Base-by-base conservation (phyloP, 441 rosid species). In the Viola pubescens region DNA sequence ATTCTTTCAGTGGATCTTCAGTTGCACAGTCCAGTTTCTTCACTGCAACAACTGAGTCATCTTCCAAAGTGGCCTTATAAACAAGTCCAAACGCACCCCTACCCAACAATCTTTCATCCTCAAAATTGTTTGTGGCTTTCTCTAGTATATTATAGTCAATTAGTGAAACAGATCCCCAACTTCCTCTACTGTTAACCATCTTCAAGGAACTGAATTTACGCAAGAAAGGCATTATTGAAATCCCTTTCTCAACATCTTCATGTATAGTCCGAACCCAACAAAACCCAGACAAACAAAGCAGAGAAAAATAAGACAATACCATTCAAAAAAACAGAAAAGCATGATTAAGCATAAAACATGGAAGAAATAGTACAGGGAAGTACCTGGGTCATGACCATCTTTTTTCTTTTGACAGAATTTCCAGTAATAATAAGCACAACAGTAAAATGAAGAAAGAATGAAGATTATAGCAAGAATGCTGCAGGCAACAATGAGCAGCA, bases 71-170 rank as follows among this genome's bases (percentile, higher is more conserved):
- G 57, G 89, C 91, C 65, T 76, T 76, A 68, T 85, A 92, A 47
- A 89, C 98, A 53, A 77, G 73, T 53, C 97, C 98, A 59, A 91
- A 91, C 67, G 89, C 98, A 48, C 98, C 98, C 67, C 65, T 78
- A 8, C 98, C 98, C 77, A 91, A 61, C 42, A 83, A 69, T 73
- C 81, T 89, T 51, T 74, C 78, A 66, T 83, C 89, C 9, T 63
- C 82, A 70, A 91, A 91, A 70, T 67, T 81, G 69, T 75, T 68
- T 6, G 94, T 91, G 45, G 75, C 81, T 61, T 84, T 79, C 76
- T 84, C 95, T 48, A 91, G 71, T 26, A 54, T 45, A 72, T 69
- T 76, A 62, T 82, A 89, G 48, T 91, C 97, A 37, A 84, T 79
- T 65, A 84, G 70, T 26, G 87, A 55, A 63, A 73, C 79, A 26